Conservation (phyloP, 129 eudicot species). For the Tanacetum coccineum region DNA sequence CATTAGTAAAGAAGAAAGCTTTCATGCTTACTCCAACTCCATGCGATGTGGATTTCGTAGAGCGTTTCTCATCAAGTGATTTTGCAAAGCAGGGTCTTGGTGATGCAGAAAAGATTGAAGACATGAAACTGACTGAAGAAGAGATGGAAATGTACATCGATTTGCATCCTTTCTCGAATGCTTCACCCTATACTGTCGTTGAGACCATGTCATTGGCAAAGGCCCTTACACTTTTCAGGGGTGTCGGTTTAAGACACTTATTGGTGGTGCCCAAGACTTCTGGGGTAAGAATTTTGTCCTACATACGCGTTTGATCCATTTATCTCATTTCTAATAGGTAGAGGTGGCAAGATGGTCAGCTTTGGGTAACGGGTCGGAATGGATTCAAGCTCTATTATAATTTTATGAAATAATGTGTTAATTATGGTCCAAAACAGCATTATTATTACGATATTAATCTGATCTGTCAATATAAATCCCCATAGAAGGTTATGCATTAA, state of each 20-base stretch:
- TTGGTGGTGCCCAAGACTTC: slow-evolving; percentile 74
- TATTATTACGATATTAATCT: background rate
- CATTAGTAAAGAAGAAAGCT: slow-evolving; percentile 62
- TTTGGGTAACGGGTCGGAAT: background rate
- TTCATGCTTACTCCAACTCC: slow-evolving; percentile 40
- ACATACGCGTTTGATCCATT: background rate
- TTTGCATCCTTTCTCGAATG: slow-evolving; percentile 76
- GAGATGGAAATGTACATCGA: slow-evolving; percentile 92
- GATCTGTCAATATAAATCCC: too few relatives aligned
- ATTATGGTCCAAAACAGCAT: background rate
- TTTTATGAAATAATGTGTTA: background rate
- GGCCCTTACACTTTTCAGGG: slow-evolving; percentile 81
- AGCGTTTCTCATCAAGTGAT: slow-evolving; percentile 56
- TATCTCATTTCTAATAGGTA: background rate
- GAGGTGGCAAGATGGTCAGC: slow-evolving; percentile 9
- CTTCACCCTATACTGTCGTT: slow-evolving; percentile 85
- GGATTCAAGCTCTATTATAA: background rate
- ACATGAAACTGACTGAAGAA: slow-evolving; percentile 52
- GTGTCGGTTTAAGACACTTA: slow-evolving; percentile 86
- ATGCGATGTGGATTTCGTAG: slow-evolving; percentile 33
- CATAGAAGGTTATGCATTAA: background rate
- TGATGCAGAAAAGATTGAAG: slow-evolving; percentile 46
- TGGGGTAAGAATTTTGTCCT: slow-evolving; percentile 44
- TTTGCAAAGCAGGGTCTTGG: slow-evolving; percentile 80
- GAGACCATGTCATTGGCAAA: slow-evolving; percentile 94